Evolutionary conservation across 768 basidiomycete species (phyloP).

Genomic region (Lentinula aciculospora): DNA sequence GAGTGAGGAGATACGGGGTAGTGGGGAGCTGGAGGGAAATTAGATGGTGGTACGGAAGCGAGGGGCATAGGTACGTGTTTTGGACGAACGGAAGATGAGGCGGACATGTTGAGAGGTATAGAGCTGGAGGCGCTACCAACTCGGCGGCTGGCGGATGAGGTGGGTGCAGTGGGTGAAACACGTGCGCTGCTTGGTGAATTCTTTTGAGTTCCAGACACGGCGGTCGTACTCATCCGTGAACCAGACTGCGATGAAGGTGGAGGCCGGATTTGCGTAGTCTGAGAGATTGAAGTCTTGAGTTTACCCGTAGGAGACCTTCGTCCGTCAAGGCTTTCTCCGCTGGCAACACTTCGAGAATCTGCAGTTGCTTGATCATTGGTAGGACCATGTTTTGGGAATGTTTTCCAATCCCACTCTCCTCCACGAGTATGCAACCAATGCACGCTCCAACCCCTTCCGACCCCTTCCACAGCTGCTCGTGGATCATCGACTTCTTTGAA

Average conservation of each 20-base stretch:
- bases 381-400: constrained; percentile 34
- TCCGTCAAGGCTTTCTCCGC: constrained; percentile 41
- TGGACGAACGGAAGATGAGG: constrained; percentile 23
- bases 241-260: background rate
- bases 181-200: background rate
- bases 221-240: background rate
- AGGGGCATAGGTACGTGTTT: constrained; percentile 37
- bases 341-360: constrained; percentile 45
- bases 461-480: constrained; percentile 57
- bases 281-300: background rate
- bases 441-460: constrained; percentile 62
- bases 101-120: constrained; percentile 14
- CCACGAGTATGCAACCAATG: constrained; percentile 40
- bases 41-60: constrained; percentile 23
- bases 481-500: constrained; percentile 71
- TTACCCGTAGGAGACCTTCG: constrained; percentile 16
- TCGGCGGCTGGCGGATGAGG: constrained; percentile 14
- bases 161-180: constrained; percentile 7
- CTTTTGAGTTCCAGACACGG: background rate
- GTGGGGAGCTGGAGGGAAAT: constrained; percentile 28
- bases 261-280: background rate
- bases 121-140: background rate
- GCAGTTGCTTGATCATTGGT: constrained; percentile 16
- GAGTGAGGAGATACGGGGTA: constrained; percentile 45
- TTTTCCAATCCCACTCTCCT: constrained; percentile 71